These are phyloP conservation scores for Aspergillus oerlinghausenensis DNA, from an alignment of 2,329 filamentous ascomycete species.

Conservation along the genomic window DNA sequence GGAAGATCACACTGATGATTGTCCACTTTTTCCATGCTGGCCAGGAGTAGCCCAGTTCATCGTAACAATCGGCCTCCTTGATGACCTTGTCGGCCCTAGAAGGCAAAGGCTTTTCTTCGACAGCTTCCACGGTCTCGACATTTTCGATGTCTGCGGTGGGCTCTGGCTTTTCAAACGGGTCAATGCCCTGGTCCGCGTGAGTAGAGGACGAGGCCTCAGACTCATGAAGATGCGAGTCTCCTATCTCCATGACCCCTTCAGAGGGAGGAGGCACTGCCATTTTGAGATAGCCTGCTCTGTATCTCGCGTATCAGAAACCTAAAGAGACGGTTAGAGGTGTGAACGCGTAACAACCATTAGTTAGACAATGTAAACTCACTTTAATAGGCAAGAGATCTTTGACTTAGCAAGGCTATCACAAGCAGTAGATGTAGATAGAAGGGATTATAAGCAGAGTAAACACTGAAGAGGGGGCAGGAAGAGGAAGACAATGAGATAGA, in stretches of 20 bases:
- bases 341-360: not conserved
- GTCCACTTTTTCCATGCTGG: constrained; percentile 64
- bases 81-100: constrained; percentile 19
- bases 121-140: constrained; percentile 8
- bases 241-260: constrained; percentile 14
- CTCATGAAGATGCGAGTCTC: constrained; percentile 22
- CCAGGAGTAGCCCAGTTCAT: constrained; percentile 61
- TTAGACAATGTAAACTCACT: not conserved
- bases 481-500: constrained; percentile 1
- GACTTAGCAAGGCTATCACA: not conserved
- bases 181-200: constrained; percentile 23
- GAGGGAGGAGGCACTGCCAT: constrained; percentile 17
- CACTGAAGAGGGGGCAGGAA: not conserved
- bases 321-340: not conserved
- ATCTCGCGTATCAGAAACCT: not conserved
- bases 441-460: not conserved
- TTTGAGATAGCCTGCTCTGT: not conserved
- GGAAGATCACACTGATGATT: constrained; percentile 68
- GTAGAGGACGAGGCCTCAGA: constrained; percentile 32
- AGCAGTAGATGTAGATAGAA: constrained; percentile 1
- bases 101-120: too few species aligned
- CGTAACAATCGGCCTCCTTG: constrained; percentile 58
- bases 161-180: constrained; percentile 19
- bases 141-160: constrained; percentile 24
- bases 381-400: not conserved